phyloP scores from a whole-genome alignment of 164 flowering plant species.

The Aristolochia fimbriata region DNA sequence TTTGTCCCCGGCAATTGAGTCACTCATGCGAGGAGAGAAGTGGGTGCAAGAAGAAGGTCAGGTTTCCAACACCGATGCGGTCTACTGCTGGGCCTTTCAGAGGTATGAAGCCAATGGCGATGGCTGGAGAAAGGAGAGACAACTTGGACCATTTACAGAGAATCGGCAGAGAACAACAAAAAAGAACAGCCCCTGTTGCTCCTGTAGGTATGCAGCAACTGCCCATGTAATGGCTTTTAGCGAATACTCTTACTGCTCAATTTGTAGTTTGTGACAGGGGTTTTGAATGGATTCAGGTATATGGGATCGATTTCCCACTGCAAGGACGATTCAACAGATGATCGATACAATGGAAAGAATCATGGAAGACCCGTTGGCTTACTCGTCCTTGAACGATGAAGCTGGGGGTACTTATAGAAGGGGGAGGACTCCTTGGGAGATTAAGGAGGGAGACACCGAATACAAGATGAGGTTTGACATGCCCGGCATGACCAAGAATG shows the following conservation, averaged over 20 bases:
- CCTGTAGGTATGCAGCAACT: slow-evolving; percentile 26
- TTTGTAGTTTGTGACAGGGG: background rate
- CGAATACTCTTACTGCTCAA: background rate
- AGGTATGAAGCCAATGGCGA: slow-evolving; percentile 28
- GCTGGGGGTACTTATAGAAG: slow-evolving; percentile 28
- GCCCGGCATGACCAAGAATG: slow-evolving; percentile 85
- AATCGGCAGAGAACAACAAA: slow-evolving; percentile 21
- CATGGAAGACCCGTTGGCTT: slow-evolving; percentile 58
- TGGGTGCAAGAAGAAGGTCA: background rate
- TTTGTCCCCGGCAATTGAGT: slow-evolving; percentile 16
- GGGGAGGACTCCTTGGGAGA: slow-evolving; percentile 89
- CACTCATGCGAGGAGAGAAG: slow-evolving; percentile 10
- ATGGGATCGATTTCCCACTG: slow-evolving; percentile 79
- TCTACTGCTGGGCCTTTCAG: background rate
- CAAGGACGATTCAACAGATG: slow-evolving; percentile 76
- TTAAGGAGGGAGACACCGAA: slow-evolving; percentile 51
- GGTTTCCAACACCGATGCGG: slow-evolving; percentile 3
- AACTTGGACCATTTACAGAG: slow-evolving; percentile 54
- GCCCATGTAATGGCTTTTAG: background rate
- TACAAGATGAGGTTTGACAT: slow-evolving; percentile 78
- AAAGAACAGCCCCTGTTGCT: slow-evolving; percentile 17
- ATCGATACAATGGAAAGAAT: slow-evolving; percentile 81
- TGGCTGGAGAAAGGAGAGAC: slow-evolving; percentile 33
- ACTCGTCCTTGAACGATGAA: slow-evolving; percentile 21
- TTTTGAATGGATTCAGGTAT: slow-evolving; percentile 28